A percentile compares a stretch with the other conserved stretches of the same genome.
Evolutionary conservation across 805 yeast genomes (phyloP).

Genomic region (Ogataea polymorpha): DNA sequence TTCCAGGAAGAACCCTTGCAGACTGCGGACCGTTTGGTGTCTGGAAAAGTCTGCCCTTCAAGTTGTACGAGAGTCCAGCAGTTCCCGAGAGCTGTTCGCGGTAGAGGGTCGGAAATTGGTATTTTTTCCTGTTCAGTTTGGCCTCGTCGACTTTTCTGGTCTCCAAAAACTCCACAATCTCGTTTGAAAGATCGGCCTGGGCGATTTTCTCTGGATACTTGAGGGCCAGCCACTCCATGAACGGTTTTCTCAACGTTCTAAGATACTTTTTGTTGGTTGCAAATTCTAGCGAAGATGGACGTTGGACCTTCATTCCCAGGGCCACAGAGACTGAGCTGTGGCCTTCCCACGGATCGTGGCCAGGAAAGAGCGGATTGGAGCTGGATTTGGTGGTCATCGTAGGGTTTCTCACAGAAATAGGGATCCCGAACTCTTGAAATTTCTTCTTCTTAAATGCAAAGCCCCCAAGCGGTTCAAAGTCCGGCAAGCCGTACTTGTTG

Average conservation of each 20-base stretch:
- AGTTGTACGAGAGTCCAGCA: slow-evolving; percentile 71
- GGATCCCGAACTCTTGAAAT: slow-evolving; percentile 66
- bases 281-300: slow-evolving; percentile 22
- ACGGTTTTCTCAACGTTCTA: slow-evolving; percentile 47
- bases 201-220: slow-evolving; percentile 44
- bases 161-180: slow-evolving; percentile 40
- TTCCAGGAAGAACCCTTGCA: slow-evolving; percentile 60
- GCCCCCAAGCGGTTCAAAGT: slow-evolving; percentile 63
- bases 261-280: slow-evolving; percentile 37
- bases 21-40: slow-evolving; percentile 67
- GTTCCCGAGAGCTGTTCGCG: slow-evolving; percentile 47
- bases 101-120: slow-evolving; percentile 19
- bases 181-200: slow-evolving; percentile 35
- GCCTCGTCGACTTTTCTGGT: slow-evolving; percentile 18
- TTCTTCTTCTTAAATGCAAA: slow-evolving; percentile 57
- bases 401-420: slow-evolving; percentile 32
- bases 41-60: slow-evolving; percentile 64
- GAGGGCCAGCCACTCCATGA: slow-evolving; percentile 51
- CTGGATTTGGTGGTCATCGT: slow-evolving; percentile 5
- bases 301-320: slow-evolving; percentile 23
- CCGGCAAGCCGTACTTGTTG: slow-evolving; percentile 63
- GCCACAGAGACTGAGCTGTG: slow-evolving; percentile 26
- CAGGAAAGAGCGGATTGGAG: slow-evolving; percentile 41
- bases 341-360: slow-evolving; percentile 20
- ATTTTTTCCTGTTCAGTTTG: slow-evolving; percentile 2